phyloP scores from a whole-genome alignment of 2,329 filamentous ascomycete species.

The Fusarium drepaniforme region DNA sequence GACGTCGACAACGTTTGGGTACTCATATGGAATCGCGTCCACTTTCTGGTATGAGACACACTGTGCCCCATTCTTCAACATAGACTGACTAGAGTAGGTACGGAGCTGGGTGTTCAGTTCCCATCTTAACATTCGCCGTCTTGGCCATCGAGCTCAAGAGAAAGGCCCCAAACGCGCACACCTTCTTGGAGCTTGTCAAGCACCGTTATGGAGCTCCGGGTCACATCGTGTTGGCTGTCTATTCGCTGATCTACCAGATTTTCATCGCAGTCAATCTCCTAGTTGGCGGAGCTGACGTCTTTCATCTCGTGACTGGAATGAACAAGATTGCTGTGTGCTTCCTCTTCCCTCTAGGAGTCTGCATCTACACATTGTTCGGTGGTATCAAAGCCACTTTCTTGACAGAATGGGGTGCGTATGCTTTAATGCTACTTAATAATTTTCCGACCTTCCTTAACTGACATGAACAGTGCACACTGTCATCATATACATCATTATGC shows the following conservation, averaged over 20 bases:
- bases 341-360: neutral
- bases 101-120: neutral
- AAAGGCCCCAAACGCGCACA: neutral
- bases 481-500: neutral
- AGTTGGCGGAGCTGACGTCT: neutral
- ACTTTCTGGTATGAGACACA: neutral
- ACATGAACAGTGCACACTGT: neutral
- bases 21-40: neutral
- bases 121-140: neutral
- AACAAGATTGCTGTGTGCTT: neutral
- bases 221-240: neutral
- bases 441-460: neutral
- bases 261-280: neutral
- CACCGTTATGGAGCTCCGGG: neutral
- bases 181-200: neutral
- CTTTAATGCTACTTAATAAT: neutral
- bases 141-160: neutral
- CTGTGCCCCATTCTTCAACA: too few species aligned
- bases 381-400: neutral
- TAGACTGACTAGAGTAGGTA: neutral
- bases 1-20: neutral
- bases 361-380: neutral
- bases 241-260: neutral
- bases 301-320: neutral
- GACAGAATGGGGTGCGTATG: neutral